Base-by-base conservation (phyloP, 768 basidiomycete species). In the Russula foetens region DNA sequence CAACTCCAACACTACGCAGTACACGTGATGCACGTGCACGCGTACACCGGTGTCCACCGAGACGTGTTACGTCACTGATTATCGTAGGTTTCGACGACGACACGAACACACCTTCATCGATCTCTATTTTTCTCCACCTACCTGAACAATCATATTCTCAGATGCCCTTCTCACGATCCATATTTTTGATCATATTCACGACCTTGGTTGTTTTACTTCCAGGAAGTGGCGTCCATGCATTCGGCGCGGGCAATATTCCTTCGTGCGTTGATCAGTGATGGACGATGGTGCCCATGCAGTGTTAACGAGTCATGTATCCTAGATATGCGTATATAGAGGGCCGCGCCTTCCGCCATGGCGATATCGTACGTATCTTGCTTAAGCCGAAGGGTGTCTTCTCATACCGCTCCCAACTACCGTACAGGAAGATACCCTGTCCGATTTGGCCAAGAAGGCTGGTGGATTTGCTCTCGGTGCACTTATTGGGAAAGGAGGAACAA, bases 191-290 rank as follows among this genome's bases (percentile, higher is more conserved):
- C 41, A 69, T 83, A 26, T 70, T 85, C 12, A 43, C 73, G 77
- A 59, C 69, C 79, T 61, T 81, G 59, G 78, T 81, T 12, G 74
- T 88, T 62, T 84, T 81, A 69, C 70, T 86, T 49, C 75, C 82
- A 4, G 66, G 69, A 3, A 80, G 82, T 74, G 79, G 81, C 58
- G 85, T 86, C 17, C 78, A 83, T 68, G 88, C 86, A 7, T 90
- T 89, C 63, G 86, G 85, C n/a, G 86, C 87, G 54, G 92, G 92
- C 43, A 92, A 94, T 68, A 93, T 95, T 67, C 91, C 91, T 12
- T 63, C 58, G 58, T 38, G 39, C 46, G 58, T 63, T 41, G 23
- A 28, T 43, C 51, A 35, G 9, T 35, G 6, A 35, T 35, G 4
- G 35, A 35, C 9, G 14, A 12, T 35, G 35, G 9, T 5, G 35